phyloP scores from a whole-genome alignment of 345 rosid genomes.

The Trapa bicornis region DNA sequence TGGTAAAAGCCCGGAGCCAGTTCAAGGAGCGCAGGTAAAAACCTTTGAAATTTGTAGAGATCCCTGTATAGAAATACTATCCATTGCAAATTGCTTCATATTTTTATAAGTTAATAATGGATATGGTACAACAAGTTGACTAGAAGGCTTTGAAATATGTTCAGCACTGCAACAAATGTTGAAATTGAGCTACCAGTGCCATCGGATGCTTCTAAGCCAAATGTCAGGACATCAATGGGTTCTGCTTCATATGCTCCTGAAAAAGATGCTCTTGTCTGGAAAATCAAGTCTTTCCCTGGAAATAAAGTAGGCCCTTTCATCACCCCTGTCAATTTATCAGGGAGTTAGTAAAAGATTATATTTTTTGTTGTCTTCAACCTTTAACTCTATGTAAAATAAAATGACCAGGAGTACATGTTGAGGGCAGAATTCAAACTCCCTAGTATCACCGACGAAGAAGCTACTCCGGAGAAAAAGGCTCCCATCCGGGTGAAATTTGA shows the following conservation, averaged over 20 bases:
- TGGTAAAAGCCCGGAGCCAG: constrained; percentile 87
- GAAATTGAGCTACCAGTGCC: constrained; percentile 58
- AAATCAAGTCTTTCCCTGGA: constrained; percentile 69
- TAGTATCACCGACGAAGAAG: constrained; percentile 75
- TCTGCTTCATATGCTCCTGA: constrained; percentile 80
- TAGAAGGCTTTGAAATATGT: constrained; percentile 2
- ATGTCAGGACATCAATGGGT: constrained; percentile 82
- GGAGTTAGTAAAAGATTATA: neutral
- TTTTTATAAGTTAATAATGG: neutral
- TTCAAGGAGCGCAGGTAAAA: constrained; percentile 90
- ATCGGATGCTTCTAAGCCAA: constrained; percentile 81
- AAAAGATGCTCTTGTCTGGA: constrained; percentile 68
- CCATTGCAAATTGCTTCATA: neutral
- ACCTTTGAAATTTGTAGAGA: neutral
- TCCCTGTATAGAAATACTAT: neutral
- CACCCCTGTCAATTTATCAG: neutral
- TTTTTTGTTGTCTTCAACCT: neutral
- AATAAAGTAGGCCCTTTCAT: constrained; percentile 42
- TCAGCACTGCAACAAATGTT: constrained; percentile 64
- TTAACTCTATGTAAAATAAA: neutral
- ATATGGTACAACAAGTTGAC: neutral
- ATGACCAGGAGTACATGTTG: constrained; percentile 69
- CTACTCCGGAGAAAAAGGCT: constrained; percentile 68
- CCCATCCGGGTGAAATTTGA: constrained; percentile 89
- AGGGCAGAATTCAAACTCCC: constrained; percentile 92